A percentile compares a stretch with the other conserved stretches of the same genome.
These are phyloP conservation scores for Tubosaeta sp. DNA, from an alignment of 768 basidiomycete genomes.

Conservation along the genomic window DNA sequence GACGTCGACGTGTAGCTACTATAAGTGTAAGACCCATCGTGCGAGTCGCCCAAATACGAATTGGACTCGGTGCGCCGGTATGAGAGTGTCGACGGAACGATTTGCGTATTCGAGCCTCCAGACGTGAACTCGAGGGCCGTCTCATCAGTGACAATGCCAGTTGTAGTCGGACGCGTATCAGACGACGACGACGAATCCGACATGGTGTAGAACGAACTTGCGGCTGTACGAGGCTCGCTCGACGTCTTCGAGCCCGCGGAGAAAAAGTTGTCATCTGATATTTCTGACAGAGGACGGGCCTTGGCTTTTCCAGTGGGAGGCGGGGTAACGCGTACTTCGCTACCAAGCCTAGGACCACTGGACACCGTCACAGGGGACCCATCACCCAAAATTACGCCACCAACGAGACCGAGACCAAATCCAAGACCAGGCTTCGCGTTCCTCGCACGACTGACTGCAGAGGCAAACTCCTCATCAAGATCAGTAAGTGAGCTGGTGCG, in stretches of 20 bases:
- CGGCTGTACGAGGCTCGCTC: slow-evolving; percentile 25
- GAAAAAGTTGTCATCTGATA: slow-evolving; percentile 47
- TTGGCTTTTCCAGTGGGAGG: slow-evolving; percentile 38
- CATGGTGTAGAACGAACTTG: slow-evolving; percentile 34
- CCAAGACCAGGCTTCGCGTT: slow-evolving; percentile 40
- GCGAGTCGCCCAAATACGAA: slow-evolving; percentile 56
- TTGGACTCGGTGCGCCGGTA: slow-evolving; percentile 49
- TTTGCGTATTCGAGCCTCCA: slow-evolving; percentile 39
- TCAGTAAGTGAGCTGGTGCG: slow-evolving; percentile 76
- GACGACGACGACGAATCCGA: slow-evolving; percentile 31
- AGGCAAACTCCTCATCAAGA: slow-evolving; percentile 57
- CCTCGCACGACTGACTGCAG: slow-evolving; percentile 39
- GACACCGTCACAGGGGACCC: slow-evolving; percentile 71
- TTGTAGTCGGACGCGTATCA: slow-evolving; percentile 25
- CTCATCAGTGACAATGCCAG: slow-evolving; percentile 36
- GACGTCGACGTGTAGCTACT: slow-evolving; percentile 38
- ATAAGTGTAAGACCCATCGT: slow-evolving; percentile 35
- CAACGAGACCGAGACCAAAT: slow-evolving; percentile 40
- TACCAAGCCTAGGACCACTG: slow-evolving; percentile 50
- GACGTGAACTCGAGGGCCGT: slow-evolving; percentile 36
- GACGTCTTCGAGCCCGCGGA: slow-evolving; percentile 36
- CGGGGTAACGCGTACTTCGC: slow-evolving; percentile 42
- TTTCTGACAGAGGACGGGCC: slow-evolving; percentile 26
- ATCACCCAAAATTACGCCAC: slow-evolving; percentile 41
- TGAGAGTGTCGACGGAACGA: slow-evolving; percentile 48